Evolutionary conservation across 2,329 filamentous ascomycete species (phyloP), one percentile per base, ranked within the genome.

Genomic region (Ceratocystis ficicola): DNA sequence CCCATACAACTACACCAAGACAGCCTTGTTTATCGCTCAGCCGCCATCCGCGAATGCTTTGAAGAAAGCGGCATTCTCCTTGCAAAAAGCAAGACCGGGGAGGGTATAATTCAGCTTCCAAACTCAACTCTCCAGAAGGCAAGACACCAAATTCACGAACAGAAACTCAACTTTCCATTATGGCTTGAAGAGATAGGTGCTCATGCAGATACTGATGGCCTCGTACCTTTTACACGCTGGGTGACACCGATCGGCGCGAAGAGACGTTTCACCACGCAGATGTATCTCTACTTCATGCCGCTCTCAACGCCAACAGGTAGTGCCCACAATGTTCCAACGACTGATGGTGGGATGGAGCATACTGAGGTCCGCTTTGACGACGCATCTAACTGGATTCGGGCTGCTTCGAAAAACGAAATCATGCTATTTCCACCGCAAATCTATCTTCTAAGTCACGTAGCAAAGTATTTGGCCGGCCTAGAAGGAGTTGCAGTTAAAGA

Each of bases 251-350:
- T 79, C 0, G 84, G 83, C 68, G 77, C 87, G 1, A 82, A 85
- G 0, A 90, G 86, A 71, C 83, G 94, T 59, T 99, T 95, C 76
- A 90, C 89, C 0, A 96, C 93, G 0, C 92, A 96, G 73, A 97
- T 97, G 93, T 99, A 97, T 76, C 75, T 97, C 10, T 96, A 96
- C 75, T 86, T 95, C 75, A 80, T 96, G 2, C 91, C 91, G 0
- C 76, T 74, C 1, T 71, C 71, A 63, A 68, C 73, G 60, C 72
- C 75, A 1, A 73, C 75, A 2, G 81, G 81, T 3, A 61, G 46
- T 2, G 48, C 63, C 72, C 84, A 80, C 69, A 78, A 82, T 70
- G 80, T 90, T 61, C 87, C 88, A 36, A 81, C 83, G 1, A 87
- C 91, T 1, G 90, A 93, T 71, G 88, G 88, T 28, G 82, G 81